Percentiles rank a stretch among this genome's conserved stretches.
These are phyloP conservation scores for Kalmusia sp. DNA, from an alignment of 2,329 filamentous ascomycete species.

Conservation along the genomic window DNA sequence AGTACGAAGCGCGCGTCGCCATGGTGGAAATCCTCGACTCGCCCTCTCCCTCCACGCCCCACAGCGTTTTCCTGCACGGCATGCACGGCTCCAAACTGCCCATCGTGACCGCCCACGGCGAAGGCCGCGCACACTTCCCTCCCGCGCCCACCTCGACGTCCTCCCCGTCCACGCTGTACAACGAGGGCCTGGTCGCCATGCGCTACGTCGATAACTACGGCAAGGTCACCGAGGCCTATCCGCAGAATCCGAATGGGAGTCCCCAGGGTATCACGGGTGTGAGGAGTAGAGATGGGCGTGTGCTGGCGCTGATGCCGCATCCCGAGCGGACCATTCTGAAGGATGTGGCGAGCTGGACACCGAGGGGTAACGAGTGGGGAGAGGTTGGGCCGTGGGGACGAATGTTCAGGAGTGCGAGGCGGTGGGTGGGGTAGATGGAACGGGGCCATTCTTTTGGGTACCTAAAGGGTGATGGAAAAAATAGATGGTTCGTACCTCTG, in stretches of 20 bases:
- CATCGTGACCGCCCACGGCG: constrained; percentile 88
- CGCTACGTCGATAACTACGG: constrained; percentile 86
- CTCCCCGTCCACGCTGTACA: constrained; percentile 61
- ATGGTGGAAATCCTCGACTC: constrained; percentile 83
- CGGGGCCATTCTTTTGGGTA: background rate
- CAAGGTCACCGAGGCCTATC: constrained; percentile 80
- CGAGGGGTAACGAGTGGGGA: constrained; percentile 73
- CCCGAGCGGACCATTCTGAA: constrained; percentile 87
- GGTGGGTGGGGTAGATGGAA: constrained; percentile 75
- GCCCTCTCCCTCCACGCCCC: constrained; percentile 43
- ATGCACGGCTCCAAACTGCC: constrained; percentile 85
- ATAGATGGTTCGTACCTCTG: background rate
- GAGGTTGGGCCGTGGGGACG: constrained; percentile 85
- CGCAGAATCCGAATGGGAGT: constrained; percentile 88
- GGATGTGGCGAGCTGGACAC: constrained; percentile 78
- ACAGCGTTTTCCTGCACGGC: constrained; percentile 85
- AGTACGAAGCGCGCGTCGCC: constrained; percentile 86
- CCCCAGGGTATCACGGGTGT: constrained; percentile 83
- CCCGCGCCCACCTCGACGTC: constrained; percentile 46
- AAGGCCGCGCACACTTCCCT: constrained; percentile 74
- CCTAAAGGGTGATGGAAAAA: background rate
- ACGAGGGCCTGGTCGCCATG: constrained; percentile 74
- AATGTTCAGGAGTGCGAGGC: constrained; percentile 85
- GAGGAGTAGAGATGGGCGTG: constrained; percentile 76
- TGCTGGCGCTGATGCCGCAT: constrained; percentile 91